Percentiles rank a stretch among this genome's conserved stretches.
These are phyloP conservation scores for Tulasnella sp. DNA, from an alignment of 768 basidiomycete genomes.

Conservation along the genomic window DNA sequence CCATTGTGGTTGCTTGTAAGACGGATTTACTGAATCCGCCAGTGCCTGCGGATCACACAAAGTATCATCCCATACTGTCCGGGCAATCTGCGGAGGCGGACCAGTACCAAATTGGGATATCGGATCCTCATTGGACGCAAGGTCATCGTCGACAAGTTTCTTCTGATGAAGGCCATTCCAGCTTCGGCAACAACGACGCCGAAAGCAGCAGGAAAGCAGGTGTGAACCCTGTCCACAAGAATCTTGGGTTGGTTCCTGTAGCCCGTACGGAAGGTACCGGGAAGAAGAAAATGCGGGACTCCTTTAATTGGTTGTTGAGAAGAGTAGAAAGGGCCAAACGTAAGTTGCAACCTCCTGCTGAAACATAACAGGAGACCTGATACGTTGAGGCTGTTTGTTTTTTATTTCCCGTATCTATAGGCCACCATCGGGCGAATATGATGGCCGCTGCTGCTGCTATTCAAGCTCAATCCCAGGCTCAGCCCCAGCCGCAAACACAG, in stretches of 20 bases:
- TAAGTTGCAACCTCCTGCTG: conserved; percentile 10
- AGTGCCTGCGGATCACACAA: conserved; percentile 6
- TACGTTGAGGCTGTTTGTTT: too few species aligned
- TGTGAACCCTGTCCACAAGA: conserved; percentile 3
- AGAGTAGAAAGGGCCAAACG: conserved; percentile 41
- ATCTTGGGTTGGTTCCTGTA: conserved; percentile 62
- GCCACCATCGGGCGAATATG: conserved; percentile 5
- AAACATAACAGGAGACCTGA: too few species aligned
- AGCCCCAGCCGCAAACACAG: background rate
- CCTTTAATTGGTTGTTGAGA: conserved; percentile 63
- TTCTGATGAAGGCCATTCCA: background rate
- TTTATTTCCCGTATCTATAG: background rate
- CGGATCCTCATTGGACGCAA: background rate
- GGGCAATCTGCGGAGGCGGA: conserved; percentile 10
- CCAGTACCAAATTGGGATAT: conserved; percentile 11
- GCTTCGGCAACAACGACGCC: background rate
- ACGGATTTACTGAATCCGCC: conserved; percentile 40
- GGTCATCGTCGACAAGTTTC: background rate
- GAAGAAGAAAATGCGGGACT: conserved; percentile 57
- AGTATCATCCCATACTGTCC: conserved; percentile 9
- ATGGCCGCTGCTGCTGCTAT: too few species aligned
- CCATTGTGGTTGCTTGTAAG: conserved; percentile 77
- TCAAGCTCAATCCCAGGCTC: background rate
- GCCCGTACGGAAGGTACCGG: conserved; percentile 43
- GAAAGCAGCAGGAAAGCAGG: conserved; percentile 2